phyloP scores from a whole-genome alignment of 2,329 filamentous ascomycete genomes.

The Trichoderma guizhouense region DNA sequence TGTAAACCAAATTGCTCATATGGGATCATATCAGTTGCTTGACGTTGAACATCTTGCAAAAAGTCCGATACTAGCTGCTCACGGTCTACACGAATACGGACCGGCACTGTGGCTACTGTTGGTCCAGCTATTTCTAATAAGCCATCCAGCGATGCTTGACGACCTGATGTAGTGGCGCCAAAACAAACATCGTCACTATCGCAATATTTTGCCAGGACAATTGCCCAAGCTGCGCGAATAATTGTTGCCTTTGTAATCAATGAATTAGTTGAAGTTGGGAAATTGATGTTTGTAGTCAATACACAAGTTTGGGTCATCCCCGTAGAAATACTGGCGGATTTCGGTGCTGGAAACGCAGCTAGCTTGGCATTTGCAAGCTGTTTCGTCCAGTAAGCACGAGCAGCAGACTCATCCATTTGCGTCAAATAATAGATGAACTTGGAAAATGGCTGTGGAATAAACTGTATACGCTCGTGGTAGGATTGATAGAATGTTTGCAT shows the following conservation, averaged over 20 bases:
- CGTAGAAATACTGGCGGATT: background rate
- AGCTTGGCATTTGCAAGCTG: background rate
- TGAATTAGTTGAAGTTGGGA: background rate
- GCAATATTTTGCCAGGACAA: background rate
- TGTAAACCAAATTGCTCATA: slow-evolving; percentile 29
- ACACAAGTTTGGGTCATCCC: background rate
- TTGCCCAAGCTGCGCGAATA: slow-evolving; percentile 7
- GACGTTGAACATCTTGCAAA: slow-evolving; percentile 23
- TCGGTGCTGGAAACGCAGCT: background rate
- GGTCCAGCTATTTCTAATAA: slow-evolving; percentile 13
- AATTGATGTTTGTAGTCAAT: background rate
- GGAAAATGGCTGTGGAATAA: background rate
- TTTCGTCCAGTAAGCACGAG: background rate
- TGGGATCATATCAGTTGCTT: slow-evolving; percentile 24
- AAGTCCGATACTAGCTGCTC: slow-evolving; percentile 13
- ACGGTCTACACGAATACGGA: slow-evolving; percentile 16
- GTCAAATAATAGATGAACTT: background rate
- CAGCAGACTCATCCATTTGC: background rate
- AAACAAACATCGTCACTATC: slow-evolving; percentile 10
- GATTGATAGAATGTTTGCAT: background rate
- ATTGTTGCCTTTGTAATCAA: background rate
- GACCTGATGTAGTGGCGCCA: slow-evolving; percentile 2
- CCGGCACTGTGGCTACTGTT: slow-evolving; percentile 20
- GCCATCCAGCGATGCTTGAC: background rate
- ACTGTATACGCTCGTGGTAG: background rate